Base-by-base conservation (phyloP, 2,329 filamentous ascomycete genomes). In the Pseudogymnoascus sp. region DNA sequence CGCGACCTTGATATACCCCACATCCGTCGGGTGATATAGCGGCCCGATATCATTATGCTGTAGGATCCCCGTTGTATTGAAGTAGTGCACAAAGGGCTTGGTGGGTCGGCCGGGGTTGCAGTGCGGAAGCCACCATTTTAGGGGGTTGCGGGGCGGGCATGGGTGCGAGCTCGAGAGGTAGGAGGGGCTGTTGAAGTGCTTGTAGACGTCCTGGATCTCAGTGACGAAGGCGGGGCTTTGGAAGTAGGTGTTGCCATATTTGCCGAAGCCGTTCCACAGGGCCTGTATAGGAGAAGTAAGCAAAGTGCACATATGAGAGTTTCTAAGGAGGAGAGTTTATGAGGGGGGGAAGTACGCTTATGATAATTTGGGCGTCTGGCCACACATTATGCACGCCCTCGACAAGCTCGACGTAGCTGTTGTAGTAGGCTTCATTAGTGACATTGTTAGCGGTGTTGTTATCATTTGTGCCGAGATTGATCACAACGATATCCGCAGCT, bases 21-120 rank as follows among this genome's bases (percentile, higher is more conserved):
- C 79, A 68, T 87, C 84, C 0, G 83, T 87, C 0, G 82, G 83
- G 68, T 87, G 84, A 67, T 77, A 85, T 66, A 79, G 77, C 6
- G 83, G 83, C 1, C 77, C 79, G 64, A 85, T 83, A 68, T 86
- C 83, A 66, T 86, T 86, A 68, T 87, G 82, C 67, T 86, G 81
- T 67, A 87, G 70, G 50, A 87, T 82, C 0, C 83, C 83, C 9
- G 78, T 82, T 0, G 82, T 85, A 68, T 85, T 83, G 74, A 87
- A 87, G 67, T 84, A 84, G 68, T 85, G 80, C 31, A 87, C 81
- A 62, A 84, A 86, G 70, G 70, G 70, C 4, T 59, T 59, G 38
- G 69, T 70, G 11, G 70, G 69, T 21, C 64, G 70, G 29, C 73
- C 71, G 10, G 72, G 77, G 63, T 80, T 74, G 15, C 44, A 50